Evolutionary conservation across 2,329 filamentous ascomycete species (phyloP).

Genomic region (Talaromyces pinophilus): DNA sequence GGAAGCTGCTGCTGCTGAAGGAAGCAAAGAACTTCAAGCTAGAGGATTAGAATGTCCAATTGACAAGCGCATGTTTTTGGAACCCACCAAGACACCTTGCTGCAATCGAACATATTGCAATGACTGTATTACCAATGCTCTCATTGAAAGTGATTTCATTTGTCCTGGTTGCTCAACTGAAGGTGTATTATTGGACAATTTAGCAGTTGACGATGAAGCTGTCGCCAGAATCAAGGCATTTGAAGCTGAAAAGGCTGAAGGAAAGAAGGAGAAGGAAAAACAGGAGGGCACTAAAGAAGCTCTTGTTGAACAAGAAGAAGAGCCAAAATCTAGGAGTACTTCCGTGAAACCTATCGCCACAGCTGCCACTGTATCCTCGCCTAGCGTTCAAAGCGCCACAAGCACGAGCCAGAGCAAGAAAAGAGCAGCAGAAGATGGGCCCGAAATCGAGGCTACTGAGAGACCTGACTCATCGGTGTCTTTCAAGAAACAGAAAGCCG

Average conservation of each 20-base stretch:
- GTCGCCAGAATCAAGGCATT: conserved; percentile 77
- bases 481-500: conserved; percentile 49
- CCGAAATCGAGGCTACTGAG: conserved; percentile 55
- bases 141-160: conserved; percentile 96
- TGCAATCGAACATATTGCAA: conserved; percentile 98
- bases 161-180: conserved; percentile 91
- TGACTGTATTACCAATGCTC: conserved; percentile 98
- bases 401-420: conserved; percentile 64
- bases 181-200: conserved; percentile 88
- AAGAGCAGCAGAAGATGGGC: conserved; percentile 73
- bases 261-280: conserved; percentile 47
- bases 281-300: conserved; percentile 32
- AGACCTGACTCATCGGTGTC: conserved; percentile 35
- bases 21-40: conserved; percentile 84
- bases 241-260: conserved; percentile 55
- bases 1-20: conserved; percentile 72
- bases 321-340: conserved; percentile 21
- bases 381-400: conserved; percentile 36
- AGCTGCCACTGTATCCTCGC: conserved; percentile 31
- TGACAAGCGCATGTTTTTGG: conserved; percentile 97
- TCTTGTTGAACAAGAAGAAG: conserved; percentile 25
- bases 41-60: conserved; percentile 88
- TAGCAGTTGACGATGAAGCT: conserved; percentile 78
- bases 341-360: conserved; percentile 23
- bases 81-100: conserved; percentile 98